Conservation (phyloP, 495 filamentous ascomycete species). For the Copromyces sp. region DNA sequence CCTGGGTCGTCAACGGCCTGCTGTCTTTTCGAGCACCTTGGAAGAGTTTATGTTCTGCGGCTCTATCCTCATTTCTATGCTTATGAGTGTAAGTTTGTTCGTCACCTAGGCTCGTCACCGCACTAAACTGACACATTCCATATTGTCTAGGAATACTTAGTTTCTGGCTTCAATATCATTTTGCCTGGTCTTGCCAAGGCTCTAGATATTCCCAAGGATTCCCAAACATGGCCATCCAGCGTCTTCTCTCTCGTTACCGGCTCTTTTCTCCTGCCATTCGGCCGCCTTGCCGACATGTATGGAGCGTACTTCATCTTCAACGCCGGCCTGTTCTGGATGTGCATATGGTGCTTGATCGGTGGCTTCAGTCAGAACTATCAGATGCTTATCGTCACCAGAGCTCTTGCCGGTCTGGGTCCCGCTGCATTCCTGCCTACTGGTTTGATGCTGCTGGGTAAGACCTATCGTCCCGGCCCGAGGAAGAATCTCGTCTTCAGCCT, state of each 20-base stretch:
- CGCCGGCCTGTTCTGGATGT: slow-evolving; percentile 58
- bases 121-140: slow-evolving; percentile 1
- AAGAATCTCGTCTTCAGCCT: slow-evolving; percentile 80
- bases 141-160: slow-evolving; percentile 58
- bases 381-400: slow-evolving; percentile 68
- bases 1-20: slow-evolving; percentile 62
- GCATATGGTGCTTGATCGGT: slow-evolving; percentile 59
- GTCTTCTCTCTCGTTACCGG: slow-evolving; percentile 68
- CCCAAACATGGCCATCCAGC: slow-evolving; percentile 69
- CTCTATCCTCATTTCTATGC: slow-evolving; percentile 62
- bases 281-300: slow-evolving; percentile 66
- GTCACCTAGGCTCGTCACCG: neutral
- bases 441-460: slow-evolving; percentile 69
- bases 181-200: slow-evolving; percentile 55
- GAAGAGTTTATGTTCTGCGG: slow-evolving; percentile 62
- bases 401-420: slow-evolving; percentile 68
- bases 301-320: slow-evolving; percentile 68
- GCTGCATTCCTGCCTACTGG: slow-evolving; percentile 70
- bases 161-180: slow-evolving; percentile 78
- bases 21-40: slow-evolving; percentile 48
- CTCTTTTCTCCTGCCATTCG: slow-evolving; percentile 65
- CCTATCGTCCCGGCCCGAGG: slow-evolving; percentile 72
- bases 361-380: slow-evolving; percentile 60
- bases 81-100: slow-evolving; percentile 48
- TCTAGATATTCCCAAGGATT: slow-evolving; percentile 52